These are phyloP conservation scores for Blastobotrys elegans DNA, from an alignment of 1,139 yeast genomes.

Conservation along the genomic window DNA sequence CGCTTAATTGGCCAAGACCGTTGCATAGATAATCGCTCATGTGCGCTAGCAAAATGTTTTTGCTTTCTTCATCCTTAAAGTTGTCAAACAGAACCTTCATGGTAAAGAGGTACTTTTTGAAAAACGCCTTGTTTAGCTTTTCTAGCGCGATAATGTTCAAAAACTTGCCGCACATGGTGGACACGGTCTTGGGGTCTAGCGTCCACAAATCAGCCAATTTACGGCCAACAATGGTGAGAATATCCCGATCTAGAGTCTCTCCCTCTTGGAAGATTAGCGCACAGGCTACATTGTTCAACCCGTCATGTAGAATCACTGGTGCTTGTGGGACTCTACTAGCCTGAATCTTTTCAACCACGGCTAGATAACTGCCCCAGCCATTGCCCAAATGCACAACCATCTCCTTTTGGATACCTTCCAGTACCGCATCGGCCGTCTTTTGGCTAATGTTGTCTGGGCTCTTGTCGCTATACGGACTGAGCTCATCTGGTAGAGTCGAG, in stretches of 20 bases:
- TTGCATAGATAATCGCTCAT: slow-evolving; percentile 10
- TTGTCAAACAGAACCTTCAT: slow-evolving; percentile 14
- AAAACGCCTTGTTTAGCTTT: slow-evolving; percentile 12
- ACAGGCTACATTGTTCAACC: slow-evolving; percentile 12
- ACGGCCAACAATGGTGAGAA: slow-evolving; percentile 21
- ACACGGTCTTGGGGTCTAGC: slow-evolving; percentile 5
- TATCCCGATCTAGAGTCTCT: slow-evolving; percentile 16
- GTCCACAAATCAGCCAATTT: slow-evolving; percentile 20
- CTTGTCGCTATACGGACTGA: slow-evolving; percentile 21
- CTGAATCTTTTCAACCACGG: slow-evolving; percentile 22
- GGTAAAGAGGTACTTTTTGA: slow-evolving; percentile 15
- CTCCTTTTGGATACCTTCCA: slow-evolving; percentile 29
- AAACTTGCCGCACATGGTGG: slow-evolving; percentile 3
- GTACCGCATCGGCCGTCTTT: slow-evolving; percentile 23
- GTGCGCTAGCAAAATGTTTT: slow-evolving; percentile 10
- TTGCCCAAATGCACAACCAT: slow-evolving; percentile 17
- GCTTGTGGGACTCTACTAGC: slow-evolving; percentile 12
- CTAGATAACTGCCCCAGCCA: slow-evolving; percentile 27
- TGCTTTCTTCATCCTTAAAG: slow-evolving; percentile 5
- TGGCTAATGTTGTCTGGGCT: slow-evolving; percentile 19
- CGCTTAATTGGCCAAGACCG: slow-evolving; percentile 7
- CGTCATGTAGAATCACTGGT: slow-evolving; percentile 10
- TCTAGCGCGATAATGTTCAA: slow-evolving; percentile 13
- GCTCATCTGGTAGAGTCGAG: slow-evolving; percentile 21
- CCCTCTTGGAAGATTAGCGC: slow-evolving; percentile 16